Base-by-base conservation (phyloP, 768 basidiomycete species). In the Naganishia onofrii region DNA sequence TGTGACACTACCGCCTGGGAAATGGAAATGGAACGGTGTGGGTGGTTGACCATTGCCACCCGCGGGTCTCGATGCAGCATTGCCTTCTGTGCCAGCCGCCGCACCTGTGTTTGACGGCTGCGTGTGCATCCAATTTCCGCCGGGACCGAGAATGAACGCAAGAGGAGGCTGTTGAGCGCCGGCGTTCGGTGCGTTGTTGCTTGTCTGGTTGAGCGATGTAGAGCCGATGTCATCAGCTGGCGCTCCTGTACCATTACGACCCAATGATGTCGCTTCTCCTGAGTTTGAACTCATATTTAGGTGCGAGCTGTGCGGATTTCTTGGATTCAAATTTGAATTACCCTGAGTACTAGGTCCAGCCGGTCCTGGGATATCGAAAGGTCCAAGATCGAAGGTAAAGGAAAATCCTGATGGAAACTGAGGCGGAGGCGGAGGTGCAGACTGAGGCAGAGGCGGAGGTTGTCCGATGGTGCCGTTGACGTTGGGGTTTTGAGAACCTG, bases 341-440 rank as follows among this genome's bases (percentile, higher is more conserved):
- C 26, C 29, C 5, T 5, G 2, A 34, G 28, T 29, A 31, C 54
- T 56, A 32, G 54, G 54, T 17, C 54, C 54, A 34, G 36, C 31
- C 31, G 34, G n/a, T 34, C 31, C 32, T 36, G 60, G 38, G 29
- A 34, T 44, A 42, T 63, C 23, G 23, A 63, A 26, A 2, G 57
- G 60, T 26, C 60, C 60, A 19, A 63, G 36, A 29, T 63, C 60
- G 26, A 63, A 63, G 38, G 60, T 63, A 26, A 63, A 44, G 13
- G 60, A 44, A 26, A 63, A 63, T 2, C 38, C 26, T 2, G 60
- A 42, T 17, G 60, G 29, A 34, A 55, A 21, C 17, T 5, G 32
- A 58, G 6, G 60, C 4, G 6, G 60, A 42, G 42, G 42, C 8
- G 60, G 12, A 15, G 36, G 38, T 23, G n/a, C 12, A 58, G 57